phyloP scores from a whole-genome alignment of 2,329 filamentous ascomycete genomes.

The Botrytis fragariae region DNA sequence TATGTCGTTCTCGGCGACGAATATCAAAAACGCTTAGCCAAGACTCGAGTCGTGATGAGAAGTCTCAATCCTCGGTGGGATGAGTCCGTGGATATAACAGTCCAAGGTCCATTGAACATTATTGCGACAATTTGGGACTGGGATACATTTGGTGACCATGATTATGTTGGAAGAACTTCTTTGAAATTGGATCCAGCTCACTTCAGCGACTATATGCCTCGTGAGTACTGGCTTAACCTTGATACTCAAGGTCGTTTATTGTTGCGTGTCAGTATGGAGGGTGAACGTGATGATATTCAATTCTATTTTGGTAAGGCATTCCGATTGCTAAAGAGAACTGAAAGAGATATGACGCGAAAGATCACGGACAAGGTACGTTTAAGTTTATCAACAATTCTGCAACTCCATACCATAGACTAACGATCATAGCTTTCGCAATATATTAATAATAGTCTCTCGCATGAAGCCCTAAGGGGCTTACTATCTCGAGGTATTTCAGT shows the following conservation, averaged over 20 bases:
- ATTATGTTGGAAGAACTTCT: slow-evolving; percentile 95
- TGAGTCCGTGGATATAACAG: slow-evolving; percentile 93
- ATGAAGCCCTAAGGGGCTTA: slow-evolving; percentile 72
- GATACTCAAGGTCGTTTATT: slow-evolving; percentile 91
- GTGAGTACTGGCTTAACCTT: slow-evolving; percentile 96
- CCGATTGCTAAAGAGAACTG: slow-evolving; percentile 88
- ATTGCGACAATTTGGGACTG: slow-evolving; percentile 99
- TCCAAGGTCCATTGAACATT: slow-evolving; percentile 85
- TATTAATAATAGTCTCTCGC: slow-evolving; percentile 85
- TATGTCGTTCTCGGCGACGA: slow-evolving; percentile 97
- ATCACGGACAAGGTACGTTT: slow-evolving; percentile 86
- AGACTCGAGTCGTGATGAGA: slow-evolving; percentile 87
- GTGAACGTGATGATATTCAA: slow-evolving; percentile 95
- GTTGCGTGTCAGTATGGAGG: slow-evolving; percentile 95
- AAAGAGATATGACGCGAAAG: slow-evolving; percentile 96
- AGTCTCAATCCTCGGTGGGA: slow-evolving; percentile 96
- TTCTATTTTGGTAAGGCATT: slow-evolving; percentile 99
- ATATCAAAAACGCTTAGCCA: slow-evolving; percentile 93
- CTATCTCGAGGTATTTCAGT: slow-evolving; percentile 68
- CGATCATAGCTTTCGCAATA: slow-evolving; percentile 73
- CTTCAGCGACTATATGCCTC: slow-evolving; percentile 91
- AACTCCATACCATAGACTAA: slow-evolving; percentile 21
- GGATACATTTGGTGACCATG: slow-evolving; percentile 94
- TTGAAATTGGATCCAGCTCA: slow-evolving; percentile 97
- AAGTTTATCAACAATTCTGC: neutral